Conservation (phyloP, 2,329 filamentous ascomycete species). For the Colletotrichum tabaci region DNA sequence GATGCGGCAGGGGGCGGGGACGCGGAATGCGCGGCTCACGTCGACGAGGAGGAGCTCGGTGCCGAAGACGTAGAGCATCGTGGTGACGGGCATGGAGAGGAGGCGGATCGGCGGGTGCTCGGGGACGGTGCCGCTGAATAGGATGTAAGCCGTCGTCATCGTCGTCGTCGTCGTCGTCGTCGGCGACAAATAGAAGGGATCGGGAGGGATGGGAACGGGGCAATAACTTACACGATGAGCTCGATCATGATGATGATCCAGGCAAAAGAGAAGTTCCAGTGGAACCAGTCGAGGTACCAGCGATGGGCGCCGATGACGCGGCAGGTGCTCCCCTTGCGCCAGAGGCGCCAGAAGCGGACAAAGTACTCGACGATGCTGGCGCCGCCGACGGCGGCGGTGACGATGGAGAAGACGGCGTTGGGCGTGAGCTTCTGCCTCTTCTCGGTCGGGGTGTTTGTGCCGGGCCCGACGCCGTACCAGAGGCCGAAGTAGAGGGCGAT, state of each 20-base stretch:
- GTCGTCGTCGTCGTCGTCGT: too few relatives aligned
- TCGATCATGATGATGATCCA: conserved; percentile 72
- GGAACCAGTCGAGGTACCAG: conserved; percentile 67
- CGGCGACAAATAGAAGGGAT: too few relatives aligned
- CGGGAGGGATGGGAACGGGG: neutral
- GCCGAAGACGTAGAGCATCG: conserved; percentile 67
- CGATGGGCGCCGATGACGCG: conserved; percentile 56
- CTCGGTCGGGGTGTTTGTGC: conserved; percentile 53
- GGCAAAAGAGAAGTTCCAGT: conserved; percentile 69
- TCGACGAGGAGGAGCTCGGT: conserved; percentile 66
- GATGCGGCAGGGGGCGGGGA: conserved; percentile 64
- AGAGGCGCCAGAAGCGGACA: conserved; percentile 66
- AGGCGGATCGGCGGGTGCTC: conserved; percentile 59
- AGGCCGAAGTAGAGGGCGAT: conserved; percentile 73
- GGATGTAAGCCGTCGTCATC: neutral
- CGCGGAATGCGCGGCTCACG: conserved; percentile 58
- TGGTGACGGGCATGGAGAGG: conserved; percentile 65
- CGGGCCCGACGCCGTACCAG: conserved; percentile 64
- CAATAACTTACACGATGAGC: conserved; percentile 59
- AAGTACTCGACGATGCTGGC: conserved; percentile 69
- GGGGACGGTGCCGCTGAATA: conserved; percentile 42
- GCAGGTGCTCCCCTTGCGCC: conserved; percentile 66
- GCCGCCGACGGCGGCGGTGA: conserved; percentile 66
- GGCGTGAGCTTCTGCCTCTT: conserved; percentile 45
- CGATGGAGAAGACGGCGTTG: conserved; percentile 64